phyloP scores from a whole-genome alignment of 2,329 filamentous ascomycete species.

The Aspergillus bombycis region DNA sequence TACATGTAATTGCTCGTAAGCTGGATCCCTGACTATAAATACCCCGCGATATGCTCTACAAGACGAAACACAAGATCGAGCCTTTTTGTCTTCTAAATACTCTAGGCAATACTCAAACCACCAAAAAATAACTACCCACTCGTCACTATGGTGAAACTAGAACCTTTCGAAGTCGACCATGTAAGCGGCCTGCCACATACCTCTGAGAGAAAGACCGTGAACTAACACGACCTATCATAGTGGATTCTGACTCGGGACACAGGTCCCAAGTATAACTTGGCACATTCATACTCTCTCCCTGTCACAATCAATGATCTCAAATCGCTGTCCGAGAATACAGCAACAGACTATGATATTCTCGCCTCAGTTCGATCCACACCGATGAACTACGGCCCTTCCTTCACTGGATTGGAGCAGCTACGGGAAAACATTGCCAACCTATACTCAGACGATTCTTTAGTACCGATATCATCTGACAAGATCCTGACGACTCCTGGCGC shows the following conservation, averaged over 20 bases:
- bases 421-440: constrained; percentile 34
- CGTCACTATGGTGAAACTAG: background rate
- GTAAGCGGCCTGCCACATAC: background rate
- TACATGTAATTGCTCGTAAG: background rate
- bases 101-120: background rate
- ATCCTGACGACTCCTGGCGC: constrained; percentile 79
- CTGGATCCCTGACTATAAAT: background rate
- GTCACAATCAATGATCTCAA: background rate
- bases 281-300: background rate
- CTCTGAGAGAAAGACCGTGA: too few species aligned
- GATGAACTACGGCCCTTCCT: background rate
- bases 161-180: background rate
- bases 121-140: background rate
- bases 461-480: constrained; percentile 60
- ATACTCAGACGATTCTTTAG: constrained; percentile 55
- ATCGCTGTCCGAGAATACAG: background rate
- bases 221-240: background rate
- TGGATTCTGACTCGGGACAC: background rate
- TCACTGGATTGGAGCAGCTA: constrained; percentile 25
- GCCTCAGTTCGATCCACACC: background rate
- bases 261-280: background rate
- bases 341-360: background rate
- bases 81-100: background rate
- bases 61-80: background rate
- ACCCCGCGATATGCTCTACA: too few species aligned